Conservation (phyloP, 169 alveolate genomes). For the Sarcocystis neurona region DNA sequence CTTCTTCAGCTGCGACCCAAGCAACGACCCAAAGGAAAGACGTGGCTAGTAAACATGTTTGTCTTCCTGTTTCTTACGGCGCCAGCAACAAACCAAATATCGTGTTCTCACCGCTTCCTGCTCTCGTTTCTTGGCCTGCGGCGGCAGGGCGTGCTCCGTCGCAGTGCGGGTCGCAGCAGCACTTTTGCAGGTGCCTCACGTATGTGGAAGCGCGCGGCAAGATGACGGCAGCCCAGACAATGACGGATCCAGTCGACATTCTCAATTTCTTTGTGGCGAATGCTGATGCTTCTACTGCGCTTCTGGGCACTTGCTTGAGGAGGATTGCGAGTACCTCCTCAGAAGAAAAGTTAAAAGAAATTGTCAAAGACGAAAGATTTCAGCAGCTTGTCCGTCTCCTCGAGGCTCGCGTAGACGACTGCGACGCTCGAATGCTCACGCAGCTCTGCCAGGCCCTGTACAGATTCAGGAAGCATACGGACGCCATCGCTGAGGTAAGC, state of each 20-base stretch:
- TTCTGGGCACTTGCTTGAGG: constrained; percentile 11
- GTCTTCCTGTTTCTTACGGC: no score
- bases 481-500: not conserved
- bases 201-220: constrained; percentile 6
- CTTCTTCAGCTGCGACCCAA: no score
- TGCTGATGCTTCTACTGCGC: not conserved
- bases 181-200: no score
- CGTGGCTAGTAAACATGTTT: no score
- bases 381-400: not conserved
- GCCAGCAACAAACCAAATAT: no score
- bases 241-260: constrained; percentile 29
- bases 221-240: not conserved
- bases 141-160: no score
- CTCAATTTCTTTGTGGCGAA: not conserved
- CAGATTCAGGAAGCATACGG: not conserved
- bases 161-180: no score
- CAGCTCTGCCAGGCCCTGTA: not conserved
- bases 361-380: constrained; percentile 10
- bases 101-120: no score
- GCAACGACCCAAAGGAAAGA: no score
- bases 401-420: not conserved
- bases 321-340: not conserved
- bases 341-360: not conserved
- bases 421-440: constrained; percentile 26
- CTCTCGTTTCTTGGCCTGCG: no score